Conservation (phyloP, 2,329 filamentous ascomycete genomes). For the Coniochaeta sp. region DNA sequence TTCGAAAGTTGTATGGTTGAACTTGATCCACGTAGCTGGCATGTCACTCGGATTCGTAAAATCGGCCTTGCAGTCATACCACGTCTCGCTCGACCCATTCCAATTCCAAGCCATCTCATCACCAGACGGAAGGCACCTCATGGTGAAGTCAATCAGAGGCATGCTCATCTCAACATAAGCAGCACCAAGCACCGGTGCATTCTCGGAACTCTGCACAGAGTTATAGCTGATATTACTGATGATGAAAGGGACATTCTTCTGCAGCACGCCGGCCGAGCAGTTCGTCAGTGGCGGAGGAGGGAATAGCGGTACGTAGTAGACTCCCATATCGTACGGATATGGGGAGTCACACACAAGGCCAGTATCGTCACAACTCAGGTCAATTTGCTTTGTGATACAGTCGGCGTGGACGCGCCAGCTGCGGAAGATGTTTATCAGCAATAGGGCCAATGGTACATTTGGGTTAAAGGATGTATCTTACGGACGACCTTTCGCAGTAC, state of each 20-base stretch:
- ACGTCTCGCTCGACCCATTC: constrained; percentile 1
- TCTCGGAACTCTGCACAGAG: constrained; percentile 1
- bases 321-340: neutral
- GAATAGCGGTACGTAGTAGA: constrained; percentile 1
- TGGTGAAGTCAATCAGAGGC: constrained; percentile 3
- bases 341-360: constrained; percentile 1
- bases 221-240: constrained; percentile 2
- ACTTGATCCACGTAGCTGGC: constrained; percentile 2
- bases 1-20: constrained; percentile 3
- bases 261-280: neutral
- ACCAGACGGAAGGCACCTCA: constrained; percentile 1
- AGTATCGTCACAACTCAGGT: neutral
- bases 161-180: constrained; percentile 3
- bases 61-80: constrained; percentile 3
- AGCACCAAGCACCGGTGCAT: neutral
- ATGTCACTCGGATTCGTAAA: constrained; percentile 1
- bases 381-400: neutral
- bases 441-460: too few relatives aligned
- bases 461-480: neutral
- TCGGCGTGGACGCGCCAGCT: constrained; percentile 2
- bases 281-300: constrained; percentile 1
- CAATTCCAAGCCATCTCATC: constrained; percentile 3
- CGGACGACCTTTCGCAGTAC: neutral
- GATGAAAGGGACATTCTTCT: neutral
- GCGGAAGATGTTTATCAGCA: neutral